Conservation (phyloP, 805 yeast species). For the Kregervanrija pseudodelftensis region DNA sequence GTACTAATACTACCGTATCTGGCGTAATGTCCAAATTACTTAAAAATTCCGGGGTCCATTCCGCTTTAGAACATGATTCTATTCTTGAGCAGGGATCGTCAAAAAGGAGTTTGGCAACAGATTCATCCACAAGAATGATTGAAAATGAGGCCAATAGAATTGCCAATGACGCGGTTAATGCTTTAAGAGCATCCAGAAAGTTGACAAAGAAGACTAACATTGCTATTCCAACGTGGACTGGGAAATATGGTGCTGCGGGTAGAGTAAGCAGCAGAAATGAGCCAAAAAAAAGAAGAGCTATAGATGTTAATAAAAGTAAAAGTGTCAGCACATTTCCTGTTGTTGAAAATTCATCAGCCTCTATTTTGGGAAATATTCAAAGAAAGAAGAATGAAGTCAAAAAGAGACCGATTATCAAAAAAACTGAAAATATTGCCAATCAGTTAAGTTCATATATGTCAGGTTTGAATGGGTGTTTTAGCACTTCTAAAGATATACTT, state of each 20-base stretch:
- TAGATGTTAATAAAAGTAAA: not conserved
- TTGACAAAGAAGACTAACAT: constrained; percentile 40
- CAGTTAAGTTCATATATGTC: constrained; percentile 24
- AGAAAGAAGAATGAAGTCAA: constrained; percentile 28
- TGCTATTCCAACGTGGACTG: constrained; percentile 96
- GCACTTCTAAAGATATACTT: constrained; percentile 26
- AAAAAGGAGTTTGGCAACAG: constrained; percentile 20
- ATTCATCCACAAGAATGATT: constrained; percentile 46
- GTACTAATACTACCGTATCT: constrained; percentile 32
- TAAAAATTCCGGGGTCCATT: constrained; percentile 56
- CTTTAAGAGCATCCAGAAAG: constrained; percentile 54
- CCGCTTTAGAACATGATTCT: constrained; percentile 73
- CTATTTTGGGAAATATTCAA: constrained; percentile 43
- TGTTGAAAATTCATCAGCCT: constrained; percentile 31
- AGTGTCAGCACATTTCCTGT: not conserved
- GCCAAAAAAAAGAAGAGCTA: not conserved
- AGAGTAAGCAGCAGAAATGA: constrained; percentile 16
- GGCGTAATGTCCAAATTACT: constrained; percentile 66
- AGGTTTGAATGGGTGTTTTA: constrained; percentile 21
- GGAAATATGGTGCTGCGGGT: constrained; percentile 83
- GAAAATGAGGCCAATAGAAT: constrained; percentile 58
- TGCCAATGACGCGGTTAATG: constrained; percentile 56
- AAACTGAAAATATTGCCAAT: constrained; percentile 14
- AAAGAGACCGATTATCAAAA: not conserved
- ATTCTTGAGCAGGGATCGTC: constrained; percentile 40